Base-by-base conservation (phyloP, 1,284 basidiomycete genomes). In the Marasmius fiardii region DNA sequence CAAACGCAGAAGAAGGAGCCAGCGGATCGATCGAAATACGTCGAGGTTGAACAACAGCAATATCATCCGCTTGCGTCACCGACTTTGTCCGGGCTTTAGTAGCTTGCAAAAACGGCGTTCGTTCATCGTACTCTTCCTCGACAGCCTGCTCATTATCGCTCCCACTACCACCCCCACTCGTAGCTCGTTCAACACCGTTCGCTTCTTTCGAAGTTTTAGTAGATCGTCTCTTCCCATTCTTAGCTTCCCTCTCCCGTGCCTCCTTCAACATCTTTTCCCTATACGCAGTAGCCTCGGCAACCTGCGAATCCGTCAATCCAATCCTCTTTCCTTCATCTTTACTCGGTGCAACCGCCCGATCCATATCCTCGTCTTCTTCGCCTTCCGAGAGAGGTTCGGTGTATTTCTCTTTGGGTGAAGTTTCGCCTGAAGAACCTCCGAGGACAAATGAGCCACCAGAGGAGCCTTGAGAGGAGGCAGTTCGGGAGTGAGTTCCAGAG, bases 381-480 rank as follows among this genome's bases (percentile, higher is more conserved):
- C 93, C 95, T 68, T 97, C 95, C 1, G 93, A 95, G 4, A 93
- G 75, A 1, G 94, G 94, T 66, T 97, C 94, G 26, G 83, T 78
- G 65, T 96, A 96, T 12, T 72, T 67, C 43, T 73, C 71, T 66
- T 58, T 64, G 18, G 72, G 68, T 7, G 57, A 58, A 12, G 47
- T 43, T 21, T 71, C 69, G 7, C 74, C 71, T n/a, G 79, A 80
- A 0, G 82, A 80, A 48, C 65, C n/a, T n/a, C n/a, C 71, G 49
- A 65, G 69, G 16, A 74, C 77, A 23, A 74, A 76, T 23, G 78
- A 77, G 51, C 72, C 71, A 61, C 77, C 80, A 12, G 77, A 72
- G 3, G 74, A 69, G 2, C 71, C 68, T 31, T 31, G 28, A 4
- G 28, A 4, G 10, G 28, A 31, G 28, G 28, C 10, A 31, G 4